Evolutionary conservation across 805 yeast species (phyloP), one percentile per base, ranked within the genome.

Genomic region (Kodamaea nitidulidarum): DNA sequence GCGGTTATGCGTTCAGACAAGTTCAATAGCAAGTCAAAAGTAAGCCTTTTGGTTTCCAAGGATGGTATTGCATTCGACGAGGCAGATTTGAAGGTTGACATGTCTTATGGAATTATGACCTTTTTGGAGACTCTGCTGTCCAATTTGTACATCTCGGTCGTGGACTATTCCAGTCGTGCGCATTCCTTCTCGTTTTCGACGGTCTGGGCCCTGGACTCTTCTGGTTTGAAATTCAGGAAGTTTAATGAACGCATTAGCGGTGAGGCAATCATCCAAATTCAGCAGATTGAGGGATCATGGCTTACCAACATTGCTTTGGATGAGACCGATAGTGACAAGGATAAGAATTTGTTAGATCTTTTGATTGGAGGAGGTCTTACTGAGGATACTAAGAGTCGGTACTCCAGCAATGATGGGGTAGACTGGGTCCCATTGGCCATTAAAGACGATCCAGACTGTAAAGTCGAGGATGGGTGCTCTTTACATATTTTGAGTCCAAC

Each of bases 211-310:
- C 73, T 81, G 4, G 81, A 79, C 47, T 78, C 85, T 3, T 58
- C 75, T 9, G 87, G 88, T 1, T 55, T 75, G 22, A 66, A 61
- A 39, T 81, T 76, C 54, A 49, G 51, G 1, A 65, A 66, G 32
- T 57, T 73, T n/a, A 51, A 76, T 21, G 70, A 67, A 8, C 56
- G 67, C 26, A 63, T 73, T 9, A 53, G 61, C 31, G 66, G 65
- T 15, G 76, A 75, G 7, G 56, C 66, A 32, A 54, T 73, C 14
- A 65, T 65, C 26, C 72, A 71, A 44, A 65, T 80, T 14, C 67
- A 71, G 42, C 67, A 65, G 14, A 65, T 79, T 18, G 85, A 81
- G 42, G 90, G 88, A 7, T 71, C 76, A 11, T 73, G 84, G 74
- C 51, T 83, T 34, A 72, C 78, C 7, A 75, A 74, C 49, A 24